Base-by-base conservation (phyloP, 2,329 filamentous ascomycete species). In the Thelonectria discophora region DNA sequence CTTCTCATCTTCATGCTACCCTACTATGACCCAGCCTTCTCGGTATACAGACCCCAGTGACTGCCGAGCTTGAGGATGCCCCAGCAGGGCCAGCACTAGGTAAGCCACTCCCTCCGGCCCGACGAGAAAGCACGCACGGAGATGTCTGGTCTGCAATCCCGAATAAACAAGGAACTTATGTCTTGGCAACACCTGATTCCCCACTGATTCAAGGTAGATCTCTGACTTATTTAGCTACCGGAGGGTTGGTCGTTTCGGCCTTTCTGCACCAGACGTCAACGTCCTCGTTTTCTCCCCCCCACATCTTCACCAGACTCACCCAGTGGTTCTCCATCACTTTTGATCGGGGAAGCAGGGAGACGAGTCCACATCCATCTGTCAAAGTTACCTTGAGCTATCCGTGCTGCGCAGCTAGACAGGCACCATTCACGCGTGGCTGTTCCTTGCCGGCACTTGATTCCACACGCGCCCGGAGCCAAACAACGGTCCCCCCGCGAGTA, bases 101-200 rank as follows among this genome's bases (percentile, higher is more conserved):
- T 47, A 47, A 45, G 42, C 17, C 45, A 30, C 21, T 13, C 45
- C 15, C 34, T 37, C 34, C 15, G 12, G 12, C 34, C 15, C 15
- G 15, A 47, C 15, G 6, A 11, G 27, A 21, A 30, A n/a, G 10
- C 45, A n/a, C 3, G 5, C 21, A n/a, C 20, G 21, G 21, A 47
- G 45, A 47, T 21, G 4, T 43, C 40, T 11, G 17, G 13, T 10
- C 15, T 20, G 17, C 21, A 24, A 6, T 15, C 20, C 45, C 20
- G 8, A 30, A 13, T 30, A 4, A 24, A 47, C 21, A 2, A 47
- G 13, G 21, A 47, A 47, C 45, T 47, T 47, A 15, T 47, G 45
- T 9, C 45, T 47, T 47, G 45, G 45, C 45, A 47, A 47, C 45
- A 47, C 21, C 45, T 47, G 45, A 47, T 47, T 47, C 45, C 45